Evolutionary conservation across 2,329 filamentous ascomycete genomes (phyloP).

Genomic region (Chaetomiaceae sp.): DNA sequence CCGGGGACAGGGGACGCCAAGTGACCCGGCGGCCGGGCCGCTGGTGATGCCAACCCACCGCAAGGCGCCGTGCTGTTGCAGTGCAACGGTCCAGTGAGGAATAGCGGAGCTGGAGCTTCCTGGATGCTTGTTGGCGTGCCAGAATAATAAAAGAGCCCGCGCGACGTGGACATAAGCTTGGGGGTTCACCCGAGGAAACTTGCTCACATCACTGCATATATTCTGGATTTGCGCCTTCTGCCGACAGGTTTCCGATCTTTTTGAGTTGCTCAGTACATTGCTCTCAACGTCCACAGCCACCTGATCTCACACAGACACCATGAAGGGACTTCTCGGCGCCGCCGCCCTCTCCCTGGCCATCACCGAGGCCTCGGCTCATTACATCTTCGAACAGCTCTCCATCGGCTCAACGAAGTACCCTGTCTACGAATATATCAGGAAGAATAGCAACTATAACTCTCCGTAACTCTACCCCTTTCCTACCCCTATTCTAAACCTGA

Average conservation of each 20-base stretch:
- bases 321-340: slow-evolving; percentile 21
- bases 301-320: slow-evolving; percentile 5
- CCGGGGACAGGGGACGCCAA: neutral
- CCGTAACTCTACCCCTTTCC: too few species aligned
- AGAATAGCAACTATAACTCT: slow-evolving; percentile 44
- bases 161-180: too few species aligned
- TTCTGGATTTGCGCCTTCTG: too few species aligned
- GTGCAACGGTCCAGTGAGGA: neutral
- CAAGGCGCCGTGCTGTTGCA: neutral
- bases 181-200: too few species aligned
- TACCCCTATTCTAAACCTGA: too few species aligned
- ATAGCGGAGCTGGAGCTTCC: neutral
- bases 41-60: neutral
- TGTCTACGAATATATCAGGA: slow-evolving; percentile 37
- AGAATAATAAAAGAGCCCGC: too few species aligned
- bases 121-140: neutral
- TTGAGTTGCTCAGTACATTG: neutral
- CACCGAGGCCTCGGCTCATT: slow-evolving; percentile 34
- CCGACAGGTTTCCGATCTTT: too few species aligned
- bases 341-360: slow-evolving; percentile 28
- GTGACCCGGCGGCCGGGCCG: slow-evolving; percentile 9
- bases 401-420: slow-evolving; percentile 28
- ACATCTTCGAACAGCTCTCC: slow-evolving; percentile 38
- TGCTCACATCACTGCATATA: too few species aligned
- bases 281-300: neutral